Evolutionary conservation across 2,329 filamentous ascomycete species (phyloP).

Genomic region (Arthroderma uncinatum): DNA sequence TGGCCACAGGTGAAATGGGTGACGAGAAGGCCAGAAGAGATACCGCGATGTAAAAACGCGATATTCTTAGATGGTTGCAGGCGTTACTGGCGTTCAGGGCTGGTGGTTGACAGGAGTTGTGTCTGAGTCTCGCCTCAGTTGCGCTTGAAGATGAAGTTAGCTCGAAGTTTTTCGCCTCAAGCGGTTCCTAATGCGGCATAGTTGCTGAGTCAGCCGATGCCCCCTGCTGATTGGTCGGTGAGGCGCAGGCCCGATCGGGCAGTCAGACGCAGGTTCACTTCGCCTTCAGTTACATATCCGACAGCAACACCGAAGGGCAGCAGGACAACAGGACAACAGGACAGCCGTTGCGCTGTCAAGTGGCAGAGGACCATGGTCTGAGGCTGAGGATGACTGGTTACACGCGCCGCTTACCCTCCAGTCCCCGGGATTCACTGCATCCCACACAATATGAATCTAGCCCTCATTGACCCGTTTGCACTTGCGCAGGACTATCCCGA

Average conservation of each 20-base stretch:
- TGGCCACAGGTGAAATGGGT: slow-evolving; percentile 21
- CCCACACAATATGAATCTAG: slow-evolving; percentile 51
- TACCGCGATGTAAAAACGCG: slow-evolving; percentile 34
- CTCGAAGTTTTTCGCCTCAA: slow-evolving; percentile 20
- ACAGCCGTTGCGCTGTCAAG: neutral
- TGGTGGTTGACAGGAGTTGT: slow-evolving; percentile 34
- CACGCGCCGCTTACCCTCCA: neutral
- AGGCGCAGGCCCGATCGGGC: neutral
- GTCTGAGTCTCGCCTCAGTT: slow-evolving; percentile 31
- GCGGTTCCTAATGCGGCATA: neutral
- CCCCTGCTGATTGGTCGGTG: neutral
- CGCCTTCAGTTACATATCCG: neutral
- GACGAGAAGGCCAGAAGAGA: slow-evolving; percentile 21
- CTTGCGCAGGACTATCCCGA: slow-evolving; percentile 79
- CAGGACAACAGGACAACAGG: neutral
- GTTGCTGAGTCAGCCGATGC: neutral
- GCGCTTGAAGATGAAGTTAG: slow-evolving; percentile 33
- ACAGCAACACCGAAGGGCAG: neutral
- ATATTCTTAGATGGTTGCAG: slow-evolving; percentile 23
- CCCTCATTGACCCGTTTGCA: slow-evolving; percentile 59
- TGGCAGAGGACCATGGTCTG: neutral
- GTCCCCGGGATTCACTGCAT: neutral
- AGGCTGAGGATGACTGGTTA: neutral
- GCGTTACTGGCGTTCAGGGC: slow-evolving; percentile 23
- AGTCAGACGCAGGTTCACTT: neutral